Evolutionary conservation across 2,329 filamentous ascomycete genomes (phyloP).

Genomic region (Colletotrichum phormii): DNA sequence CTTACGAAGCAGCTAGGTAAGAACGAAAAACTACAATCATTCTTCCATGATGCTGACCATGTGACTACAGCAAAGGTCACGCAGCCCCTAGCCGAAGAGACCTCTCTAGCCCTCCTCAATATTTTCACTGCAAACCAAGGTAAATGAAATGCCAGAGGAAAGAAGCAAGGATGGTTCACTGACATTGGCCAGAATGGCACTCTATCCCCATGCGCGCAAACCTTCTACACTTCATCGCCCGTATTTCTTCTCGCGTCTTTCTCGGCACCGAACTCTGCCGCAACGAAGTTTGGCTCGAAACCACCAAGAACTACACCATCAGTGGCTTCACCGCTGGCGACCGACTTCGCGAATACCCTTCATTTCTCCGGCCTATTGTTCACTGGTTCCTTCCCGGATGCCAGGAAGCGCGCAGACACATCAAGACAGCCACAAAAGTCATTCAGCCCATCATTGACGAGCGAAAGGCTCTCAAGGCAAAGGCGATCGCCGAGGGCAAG

Average conservation of each 20-base stretch:
- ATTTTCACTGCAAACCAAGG: constrained; percentile 5
- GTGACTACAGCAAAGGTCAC: constrained; percentile 18
- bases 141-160: not conserved
- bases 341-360: constrained; percentile 54
- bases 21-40: not conserved
- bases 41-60: too few relatives aligned
- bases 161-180: not conserved
- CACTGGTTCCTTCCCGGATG: constrained; percentile 58
- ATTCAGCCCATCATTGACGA: constrained; percentile 46
- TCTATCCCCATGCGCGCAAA: constrained; percentile 11
- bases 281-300: constrained; percentile 58
- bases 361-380: constrained; percentile 52
- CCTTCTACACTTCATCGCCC: constrained; percentile 52
- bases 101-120: not conserved
- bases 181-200: constrained; percentile 38
- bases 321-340: constrained; percentile 49
- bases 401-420: constrained; percentile 48
- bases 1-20: constrained; percentile 19
- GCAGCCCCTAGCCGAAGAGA: constrained; percentile 20
- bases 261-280: constrained; percentile 57
- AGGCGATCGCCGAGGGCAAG: constrained; percentile 35
- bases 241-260: constrained; percentile 62
- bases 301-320: constrained; percentile 56
- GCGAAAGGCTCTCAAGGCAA: constrained; percentile 42
- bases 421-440: constrained; percentile 50